Conservation (phyloP, 805 yeast genomes). For the Kockiozyma suomiensis region DNA sequence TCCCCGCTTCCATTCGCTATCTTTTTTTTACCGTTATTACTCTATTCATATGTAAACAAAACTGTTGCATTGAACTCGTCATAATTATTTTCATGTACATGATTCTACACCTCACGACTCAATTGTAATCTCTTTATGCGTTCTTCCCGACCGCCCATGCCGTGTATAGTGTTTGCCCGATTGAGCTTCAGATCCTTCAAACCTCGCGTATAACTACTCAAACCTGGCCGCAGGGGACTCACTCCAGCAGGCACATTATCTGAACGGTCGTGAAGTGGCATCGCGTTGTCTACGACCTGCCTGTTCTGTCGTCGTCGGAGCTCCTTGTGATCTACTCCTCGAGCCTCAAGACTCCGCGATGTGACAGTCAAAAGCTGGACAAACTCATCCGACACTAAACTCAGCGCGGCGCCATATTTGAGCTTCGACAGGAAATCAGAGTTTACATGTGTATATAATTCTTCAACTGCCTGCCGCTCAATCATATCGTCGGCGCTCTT, state of each 20-base stretch:
- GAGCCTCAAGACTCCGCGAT: constrained; percentile 2
- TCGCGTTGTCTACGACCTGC: constrained; percentile 13
- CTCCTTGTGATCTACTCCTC: constrained; percentile 19
- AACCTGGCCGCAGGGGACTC: not conserved
- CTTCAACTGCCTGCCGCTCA: constrained; percentile 4
- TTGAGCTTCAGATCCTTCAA: constrained; percentile 22
- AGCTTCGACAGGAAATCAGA: constrained; percentile 22
- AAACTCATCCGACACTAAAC: constrained; percentile 26
- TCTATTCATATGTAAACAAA: no score
- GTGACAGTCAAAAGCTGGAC: constrained; percentile 11
- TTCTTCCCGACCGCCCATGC: constrained; percentile 3
- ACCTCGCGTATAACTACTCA: constrained; percentile 11
- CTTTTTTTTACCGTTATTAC: no score
- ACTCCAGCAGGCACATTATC: constrained; percentile 10
- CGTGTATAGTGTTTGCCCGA: constrained; percentile 23
- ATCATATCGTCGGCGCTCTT: constrained; percentile 4
- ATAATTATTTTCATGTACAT: not conserved
- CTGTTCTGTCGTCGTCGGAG: constrained; percentile 23
- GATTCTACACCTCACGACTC: not conserved
- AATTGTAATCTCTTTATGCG: constrained; percentile 3
- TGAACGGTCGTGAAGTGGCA: constrained; percentile 23
- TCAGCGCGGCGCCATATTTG: constrained; percentile 26
- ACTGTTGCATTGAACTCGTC: no score
- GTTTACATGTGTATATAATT: constrained; percentile 9
- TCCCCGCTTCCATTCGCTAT: no score